These are phyloP conservation scores for Xylaria arbuscula DNA, from an alignment of 2,329 filamentous ascomycete species.

Conservation along the genomic window DNA sequence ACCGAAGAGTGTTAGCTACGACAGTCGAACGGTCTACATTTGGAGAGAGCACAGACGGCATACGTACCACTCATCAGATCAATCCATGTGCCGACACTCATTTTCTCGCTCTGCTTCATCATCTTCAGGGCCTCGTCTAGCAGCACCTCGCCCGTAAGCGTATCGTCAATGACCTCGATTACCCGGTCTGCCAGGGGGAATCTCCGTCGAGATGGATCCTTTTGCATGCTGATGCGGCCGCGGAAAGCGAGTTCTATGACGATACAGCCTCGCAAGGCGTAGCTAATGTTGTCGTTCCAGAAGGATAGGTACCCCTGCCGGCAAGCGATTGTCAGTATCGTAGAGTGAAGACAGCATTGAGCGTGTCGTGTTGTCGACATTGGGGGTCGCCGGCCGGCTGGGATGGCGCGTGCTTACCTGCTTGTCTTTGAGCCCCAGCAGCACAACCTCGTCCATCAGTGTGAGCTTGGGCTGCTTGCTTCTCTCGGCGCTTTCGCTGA, in stretches of 20 bases:
- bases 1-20: conserved; percentile 24
- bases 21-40: neutral
- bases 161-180: conserved; percentile 97
- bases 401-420: conserved; percentile 72
- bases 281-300: conserved; percentile 99
- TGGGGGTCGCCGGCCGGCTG: neutral
- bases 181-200: conserved; percentile 92
- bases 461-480: conserved; percentile 99
- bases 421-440: conserved; percentile 97
- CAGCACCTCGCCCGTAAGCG: conserved; percentile 94
- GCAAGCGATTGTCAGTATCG: conserved; percentile 36
- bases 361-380: neutral
- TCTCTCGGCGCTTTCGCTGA: conserved; percentile 94
- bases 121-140: conserved; percentile 98
- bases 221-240: conserved; percentile 98
- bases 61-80: conserved; percentile 94
- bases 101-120: conserved; percentile 99
- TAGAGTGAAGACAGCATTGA: neutral
- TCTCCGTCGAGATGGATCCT: conserved; percentile 88
- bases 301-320: conserved; percentile 94
- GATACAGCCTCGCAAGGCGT: conserved; percentile 96
- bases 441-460: conserved; percentile 96
- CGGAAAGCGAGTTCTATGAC: conserved; percentile 97
- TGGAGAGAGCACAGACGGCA: conserved; percentile 16
- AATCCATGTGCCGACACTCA: conserved; percentile 99